A percentile compares a stretch with the other conserved stretches of the same genome.
These are phyloP conservation scores for Leccinum subgranulosum DNA, from an alignment of 768 basidiomycete species.

Conservation along the genomic window DNA sequence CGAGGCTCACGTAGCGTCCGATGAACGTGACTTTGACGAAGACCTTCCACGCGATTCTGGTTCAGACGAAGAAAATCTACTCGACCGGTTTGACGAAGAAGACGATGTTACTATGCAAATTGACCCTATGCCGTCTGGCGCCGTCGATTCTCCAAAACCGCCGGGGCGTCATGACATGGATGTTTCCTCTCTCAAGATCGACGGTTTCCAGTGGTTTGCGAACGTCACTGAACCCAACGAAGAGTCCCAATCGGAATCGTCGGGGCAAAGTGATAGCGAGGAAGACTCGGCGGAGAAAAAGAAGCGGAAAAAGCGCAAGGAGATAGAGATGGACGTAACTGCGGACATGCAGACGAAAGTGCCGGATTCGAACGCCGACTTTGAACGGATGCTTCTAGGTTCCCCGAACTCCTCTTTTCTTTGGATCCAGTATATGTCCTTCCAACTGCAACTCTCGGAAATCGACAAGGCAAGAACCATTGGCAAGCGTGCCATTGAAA, in stretches of 20 bases:
- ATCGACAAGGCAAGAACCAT: slow-evolving; percentile 91
- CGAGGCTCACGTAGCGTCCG: slow-evolving; percentile 22
- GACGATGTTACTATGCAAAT: slow-evolving; percentile 21
- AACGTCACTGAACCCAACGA: slow-evolving; percentile 35
- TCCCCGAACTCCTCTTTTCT: slow-evolving; percentile 97
- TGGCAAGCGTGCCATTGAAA: slow-evolving; percentile 76
- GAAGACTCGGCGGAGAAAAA: slow-evolving; percentile 40
- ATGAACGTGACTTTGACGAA: slow-evolving; percentile 16
- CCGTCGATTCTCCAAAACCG: neutral
- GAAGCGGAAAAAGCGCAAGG: slow-evolving; percentile 65
- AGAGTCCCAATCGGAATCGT: slow-evolving; percentile 40
- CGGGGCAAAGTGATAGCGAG: slow-evolving; percentile 40
- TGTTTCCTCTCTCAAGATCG: slow-evolving; percentile 45
- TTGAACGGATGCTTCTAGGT: slow-evolving; percentile 87
- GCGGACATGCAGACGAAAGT: slow-evolving; percentile 81
- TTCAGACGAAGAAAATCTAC: slow-evolving; percentile 21
- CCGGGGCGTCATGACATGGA: neutral
- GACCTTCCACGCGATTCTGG: neutral
- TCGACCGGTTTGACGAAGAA: slow-evolving; percentile 13
- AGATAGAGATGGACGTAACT: slow-evolving; percentile 77
- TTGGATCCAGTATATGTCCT: slow-evolving; percentile 99
- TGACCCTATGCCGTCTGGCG: neutral
- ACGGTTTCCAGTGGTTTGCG: slow-evolving; percentile 73
- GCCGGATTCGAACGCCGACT: slow-evolving; percentile 92
- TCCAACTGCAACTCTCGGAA: slow-evolving; percentile 95